Evolutionary conservation across 306 rosid species (phyloP), one percentile per base, ranked within the genome.

Genomic region (Parietaria judaica): DNA sequence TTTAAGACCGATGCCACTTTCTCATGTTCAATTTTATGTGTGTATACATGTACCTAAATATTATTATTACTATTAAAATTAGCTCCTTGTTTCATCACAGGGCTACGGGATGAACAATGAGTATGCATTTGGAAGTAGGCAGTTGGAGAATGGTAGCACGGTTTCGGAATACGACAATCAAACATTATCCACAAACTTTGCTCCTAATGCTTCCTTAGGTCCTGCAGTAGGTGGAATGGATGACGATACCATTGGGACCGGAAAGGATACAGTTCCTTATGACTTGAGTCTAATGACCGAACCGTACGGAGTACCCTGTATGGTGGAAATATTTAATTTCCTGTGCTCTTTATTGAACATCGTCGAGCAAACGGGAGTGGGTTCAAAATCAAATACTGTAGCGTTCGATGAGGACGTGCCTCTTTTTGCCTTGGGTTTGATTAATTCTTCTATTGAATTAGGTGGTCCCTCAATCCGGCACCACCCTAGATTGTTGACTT

Each of bases 301-400:
- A 70, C 99, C 97, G 9, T 92, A 82, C 59, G 99, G 99, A 63
- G 97, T 86, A 62, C 90, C 99, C 56, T 88, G 99, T 84, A 94
- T 94, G 99, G 90, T 94, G 80, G 99, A 94, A 77, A 86, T 86
- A 74, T 88, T 94, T 74, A 83, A 84, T 72, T 88, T 86, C 67
- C 80, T 94, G 47, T 94, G 99, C 67, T 84, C 94, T 69, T 74
- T 86, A 81, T 74, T 92, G 72, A 88, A 84, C 81, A 81, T 81
- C 75, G 80, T 80, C 23, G 94, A 92, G 85, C 76, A 86, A 72
- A 74, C 71, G 60, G 97, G 83, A 68, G 65, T 82, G 69, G 95
- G 84, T 61, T 72, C 89, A 23, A 86, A 87, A 73, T 80, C 95
- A 70, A 88, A 81, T 75, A 83, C 99, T 36, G 64, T 82, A 51